Conservation (phyloP, 192 early-diverging fungal species). For the Endogone sp. region DNA sequence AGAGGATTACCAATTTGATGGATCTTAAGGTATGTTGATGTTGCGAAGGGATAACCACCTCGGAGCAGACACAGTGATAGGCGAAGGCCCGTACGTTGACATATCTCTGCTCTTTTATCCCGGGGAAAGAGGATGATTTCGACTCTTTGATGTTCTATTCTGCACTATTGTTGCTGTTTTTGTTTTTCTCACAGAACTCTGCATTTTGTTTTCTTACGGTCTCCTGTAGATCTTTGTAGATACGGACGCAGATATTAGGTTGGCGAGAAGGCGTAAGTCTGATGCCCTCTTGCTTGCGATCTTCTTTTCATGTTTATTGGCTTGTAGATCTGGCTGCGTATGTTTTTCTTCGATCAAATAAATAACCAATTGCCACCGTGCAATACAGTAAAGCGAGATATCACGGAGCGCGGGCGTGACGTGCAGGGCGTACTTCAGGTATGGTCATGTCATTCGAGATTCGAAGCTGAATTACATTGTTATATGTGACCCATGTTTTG, state of each 20-base stretch:
- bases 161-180: no score
- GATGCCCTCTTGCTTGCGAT: no score
- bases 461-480: no score
- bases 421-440: conserved; percentile 75
- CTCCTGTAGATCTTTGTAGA: conserved; percentile 80
- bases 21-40: conserved; percentile 59
- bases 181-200: background rate
- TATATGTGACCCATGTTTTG: no score
- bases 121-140: no score
- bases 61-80: background rate
- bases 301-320: no score
- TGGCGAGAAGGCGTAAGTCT: conserved; percentile 73
- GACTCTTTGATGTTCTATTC: no score
- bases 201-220: conserved; percentile 5
- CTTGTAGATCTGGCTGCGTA: no score
- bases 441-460: conserved; percentile 1
- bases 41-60: no score
- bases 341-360: no score
- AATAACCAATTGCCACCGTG: conserved; percentile 4
- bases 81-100: background rate
- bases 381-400: conserved; percentile 80
- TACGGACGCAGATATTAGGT: conserved; percentile 88
- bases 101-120: no score
- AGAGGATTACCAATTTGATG: conserved; percentile 75
- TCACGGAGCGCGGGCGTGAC: conserved; percentile 85